Conservation (phyloP, 176 grass and related monocot species). For the Neostapfia colusana region DNA sequence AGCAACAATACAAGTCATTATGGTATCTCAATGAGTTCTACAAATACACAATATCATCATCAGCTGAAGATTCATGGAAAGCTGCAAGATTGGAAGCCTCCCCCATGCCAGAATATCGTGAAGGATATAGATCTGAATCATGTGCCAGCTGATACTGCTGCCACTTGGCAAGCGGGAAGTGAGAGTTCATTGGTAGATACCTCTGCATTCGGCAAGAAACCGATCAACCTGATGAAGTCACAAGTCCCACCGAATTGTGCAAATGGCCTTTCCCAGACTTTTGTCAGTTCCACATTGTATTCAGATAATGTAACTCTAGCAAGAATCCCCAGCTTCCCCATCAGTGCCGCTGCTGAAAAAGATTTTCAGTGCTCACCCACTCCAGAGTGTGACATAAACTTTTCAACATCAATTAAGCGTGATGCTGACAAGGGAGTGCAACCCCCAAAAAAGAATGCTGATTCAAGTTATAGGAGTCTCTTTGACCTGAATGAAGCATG, state of each 20-base stretch:
- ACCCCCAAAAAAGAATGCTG: slow-evolving; percentile 24
- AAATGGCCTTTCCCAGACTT: slow-evolving; percentile 30
- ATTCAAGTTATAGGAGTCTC: slow-evolving; percentile 34
- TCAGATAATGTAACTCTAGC: slow-evolving; percentile 23
- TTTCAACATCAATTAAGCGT: not conserved
- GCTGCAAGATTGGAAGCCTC: slow-evolving; percentile 27
- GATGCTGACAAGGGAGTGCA: slow-evolving; percentile 28
- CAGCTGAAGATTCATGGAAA: slow-evolving; percentile 27
- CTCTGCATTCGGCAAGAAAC: slow-evolving; percentile 36
- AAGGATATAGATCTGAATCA: slow-evolving; percentile 35
- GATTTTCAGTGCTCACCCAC: not conserved
- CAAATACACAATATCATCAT: slow-evolving; percentile 18
- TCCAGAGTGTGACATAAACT: slow-evolving; percentile 8
- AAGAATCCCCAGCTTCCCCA: slow-evolving; percentile 20
- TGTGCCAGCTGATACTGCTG: slow-evolving; percentile 9
- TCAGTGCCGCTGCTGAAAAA: slow-evolving; percentile 26
- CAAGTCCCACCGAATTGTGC: slow-evolving; percentile 27
- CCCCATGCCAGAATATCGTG: not conserved
- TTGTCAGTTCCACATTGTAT: slow-evolving; percentile 23
- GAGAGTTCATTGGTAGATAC: slow-evolving; percentile 24
- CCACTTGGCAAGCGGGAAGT: slow-evolving; percentile 23
- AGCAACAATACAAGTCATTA: slow-evolving; percentile 13
- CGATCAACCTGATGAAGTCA: slow-evolving; percentile 34
- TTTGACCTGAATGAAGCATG: slow-evolving; percentile 70
- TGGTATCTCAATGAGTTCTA: slow-evolving; percentile 37